Percentiles rank a stretch among this genome's conserved stretches.
Evolutionary conservation across 805 yeast species (phyloP).

Genomic region (Saccharomycopsis sp.): DNA sequence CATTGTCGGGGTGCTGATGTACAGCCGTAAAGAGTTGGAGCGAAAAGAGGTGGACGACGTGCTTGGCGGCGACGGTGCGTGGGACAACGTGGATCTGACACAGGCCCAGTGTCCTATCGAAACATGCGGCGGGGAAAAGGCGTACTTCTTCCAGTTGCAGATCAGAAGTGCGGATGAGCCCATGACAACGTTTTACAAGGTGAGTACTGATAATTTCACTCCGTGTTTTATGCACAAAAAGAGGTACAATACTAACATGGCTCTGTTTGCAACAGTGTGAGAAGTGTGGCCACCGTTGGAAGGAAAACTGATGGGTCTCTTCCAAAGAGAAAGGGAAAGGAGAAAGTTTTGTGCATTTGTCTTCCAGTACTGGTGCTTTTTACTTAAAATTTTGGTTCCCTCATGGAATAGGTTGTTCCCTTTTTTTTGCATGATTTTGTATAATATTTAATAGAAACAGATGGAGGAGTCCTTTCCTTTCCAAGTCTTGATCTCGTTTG

Average conservation of each 20-base stretch:
- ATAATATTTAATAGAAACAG: background rate
- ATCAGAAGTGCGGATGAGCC: constrained; percentile 99
- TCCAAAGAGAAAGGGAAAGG: no score
- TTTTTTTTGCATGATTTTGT: background rate
- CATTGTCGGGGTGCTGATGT: constrained; percentile 73
- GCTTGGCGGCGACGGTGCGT: constrained; percentile 91
- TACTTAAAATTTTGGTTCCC: no score
- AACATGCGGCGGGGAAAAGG: constrained; percentile 77
- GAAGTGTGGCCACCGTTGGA: constrained; percentile 90
- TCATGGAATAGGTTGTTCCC: background rate
- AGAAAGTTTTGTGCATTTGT: no score
- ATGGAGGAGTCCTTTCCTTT: no score
- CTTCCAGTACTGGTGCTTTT: no score
- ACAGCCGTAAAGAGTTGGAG: constrained; percentile 72
- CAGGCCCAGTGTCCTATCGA: constrained; percentile 87
- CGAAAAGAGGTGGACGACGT: constrained; percentile 94
- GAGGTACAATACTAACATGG: constrained; percentile 4
- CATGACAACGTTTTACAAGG: constrained; percentile 92
- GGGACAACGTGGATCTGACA: constrained; percentile 98
- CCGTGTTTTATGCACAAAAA: background rate
- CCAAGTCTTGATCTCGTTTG: no score
- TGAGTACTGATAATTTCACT: constrained; percentile 14
- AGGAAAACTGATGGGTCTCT: constrained; percentile 77
- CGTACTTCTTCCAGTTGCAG: constrained; percentile 94
- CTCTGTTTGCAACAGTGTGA: constrained; percentile 60